Conservation (phyloP, 202 grass and related monocot species). For the Zizania palustris region DNA sequence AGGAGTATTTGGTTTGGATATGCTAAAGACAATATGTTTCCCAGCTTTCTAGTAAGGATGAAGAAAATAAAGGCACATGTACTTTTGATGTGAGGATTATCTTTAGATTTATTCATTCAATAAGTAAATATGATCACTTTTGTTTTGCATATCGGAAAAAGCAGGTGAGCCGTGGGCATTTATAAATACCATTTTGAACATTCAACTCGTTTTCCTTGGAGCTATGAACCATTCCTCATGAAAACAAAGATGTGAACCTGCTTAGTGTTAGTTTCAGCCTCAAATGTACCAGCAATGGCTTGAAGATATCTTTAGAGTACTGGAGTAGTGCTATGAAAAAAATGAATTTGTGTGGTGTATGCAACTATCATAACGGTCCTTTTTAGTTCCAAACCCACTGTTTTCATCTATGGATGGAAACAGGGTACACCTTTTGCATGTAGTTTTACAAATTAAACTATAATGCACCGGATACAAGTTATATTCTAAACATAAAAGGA, state of each 20-base stretch:
- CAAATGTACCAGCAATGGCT: neutral
- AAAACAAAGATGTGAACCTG: neutral
- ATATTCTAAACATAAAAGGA: no score
- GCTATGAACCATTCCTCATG: neutral
- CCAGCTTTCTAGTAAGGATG: neutral
- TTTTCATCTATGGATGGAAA: neutral
- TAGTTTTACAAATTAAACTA: no score
- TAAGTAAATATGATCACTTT: neutral
- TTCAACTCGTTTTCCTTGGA: neutral
- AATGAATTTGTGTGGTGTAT: neutral
- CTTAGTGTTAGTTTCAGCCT: slow-evolving; percentile 10
- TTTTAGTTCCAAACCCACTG: neutral
- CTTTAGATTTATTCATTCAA: neutral
- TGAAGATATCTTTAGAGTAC: neutral
- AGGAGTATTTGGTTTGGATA: neutral
- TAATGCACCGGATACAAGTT: no score
- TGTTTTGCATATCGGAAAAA: neutral
- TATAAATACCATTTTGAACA: neutral
- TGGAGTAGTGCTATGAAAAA: slow-evolving; percentile 3
- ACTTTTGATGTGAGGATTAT: neutral
- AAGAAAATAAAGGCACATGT: neutral
- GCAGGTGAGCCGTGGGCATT: neutral
- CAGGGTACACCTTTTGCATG: no score
- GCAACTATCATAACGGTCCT: neutral
- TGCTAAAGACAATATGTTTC: neutral